Percentiles rank a stretch among this genome's conserved stretches.
Conservation (phyloP, 139 green algal genomes). For the Auxenochlorella protothecoides region DNA sequence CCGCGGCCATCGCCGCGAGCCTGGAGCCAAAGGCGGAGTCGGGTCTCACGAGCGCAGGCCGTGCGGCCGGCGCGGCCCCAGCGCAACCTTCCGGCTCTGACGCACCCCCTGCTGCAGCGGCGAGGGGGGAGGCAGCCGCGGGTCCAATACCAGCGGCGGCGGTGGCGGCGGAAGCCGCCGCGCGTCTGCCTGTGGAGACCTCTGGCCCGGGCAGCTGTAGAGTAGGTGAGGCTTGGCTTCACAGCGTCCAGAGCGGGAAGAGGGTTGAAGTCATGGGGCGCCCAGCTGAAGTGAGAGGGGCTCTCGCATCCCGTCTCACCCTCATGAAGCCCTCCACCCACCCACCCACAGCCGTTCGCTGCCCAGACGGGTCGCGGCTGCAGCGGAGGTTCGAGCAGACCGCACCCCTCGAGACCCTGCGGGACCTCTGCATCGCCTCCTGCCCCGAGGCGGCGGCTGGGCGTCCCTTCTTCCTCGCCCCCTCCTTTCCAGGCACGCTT, state of each 20-base stretch:
- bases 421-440: slow-evolving; percentile 23
- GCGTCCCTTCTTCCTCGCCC: slow-evolving; percentile 12
- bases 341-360: slow-evolving; percentile 20
- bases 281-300: no score
- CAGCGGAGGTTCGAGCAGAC: slow-evolving; percentile 46
- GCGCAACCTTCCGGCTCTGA: no score
- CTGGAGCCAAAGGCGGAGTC: neutral
- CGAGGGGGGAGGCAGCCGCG: neutral
- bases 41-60: no score
- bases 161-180: slow-evolving; percentile 25
- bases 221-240: slow-evolving; percentile 11
- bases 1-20: slow-evolving; percentile 5
- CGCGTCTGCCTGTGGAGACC: slow-evolving; percentile 41
- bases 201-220: slow-evolving; percentile 26
- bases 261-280: no score
- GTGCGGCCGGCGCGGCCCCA: no score
- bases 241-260: no score
- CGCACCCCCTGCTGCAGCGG: neutral
- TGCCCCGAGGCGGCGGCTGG: slow-evolving; percentile 20
- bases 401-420: slow-evolving; percentile 26
- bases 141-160: slow-evolving; percentile 3
- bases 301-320: no score
- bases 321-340: neutral
- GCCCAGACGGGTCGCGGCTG: slow-evolving; percentile 45
- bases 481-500: slow-evolving; percentile 3